Conservation (phyloP, 73 alveolate species). For the Paramecium biaurelia region DNA sequence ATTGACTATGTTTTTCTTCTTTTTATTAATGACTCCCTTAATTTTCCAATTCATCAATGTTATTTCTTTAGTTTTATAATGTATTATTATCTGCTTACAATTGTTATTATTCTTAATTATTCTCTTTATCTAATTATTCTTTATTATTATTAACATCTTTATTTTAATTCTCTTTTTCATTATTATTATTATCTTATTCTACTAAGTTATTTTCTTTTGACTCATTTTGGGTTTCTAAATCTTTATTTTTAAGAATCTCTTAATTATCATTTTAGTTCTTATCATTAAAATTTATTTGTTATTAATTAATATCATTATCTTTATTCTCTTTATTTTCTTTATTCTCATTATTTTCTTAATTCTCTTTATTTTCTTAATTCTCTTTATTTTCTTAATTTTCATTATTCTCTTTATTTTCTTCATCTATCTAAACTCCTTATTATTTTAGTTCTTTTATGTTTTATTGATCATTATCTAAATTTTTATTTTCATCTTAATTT, state of each 20-base stretch:
- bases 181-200: background rate
- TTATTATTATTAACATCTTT: background rate
- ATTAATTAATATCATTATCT: background rate
- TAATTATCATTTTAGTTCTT: background rate
- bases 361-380: background rate
- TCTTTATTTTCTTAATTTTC: background rate
- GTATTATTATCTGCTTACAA: background rate
- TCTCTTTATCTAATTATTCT: background rate
- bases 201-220: background rate
- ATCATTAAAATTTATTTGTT: background rate
- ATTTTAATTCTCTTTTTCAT: background rate
- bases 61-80: background rate
- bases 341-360: background rate
- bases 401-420: no score
- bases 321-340: background rate
- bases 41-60: background rate
- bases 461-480: background rate
- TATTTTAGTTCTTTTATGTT: background rate
- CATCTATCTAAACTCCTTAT: background rate
- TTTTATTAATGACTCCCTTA: background rate
- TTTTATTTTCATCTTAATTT: background rate
- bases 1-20: background rate
- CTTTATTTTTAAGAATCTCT: background rate
- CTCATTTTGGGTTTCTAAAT: background rate
- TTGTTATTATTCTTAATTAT: background rate